Conservation (phyloP, 148 eudicot species). For the Amaranthus hypochondriacus region DNA sequence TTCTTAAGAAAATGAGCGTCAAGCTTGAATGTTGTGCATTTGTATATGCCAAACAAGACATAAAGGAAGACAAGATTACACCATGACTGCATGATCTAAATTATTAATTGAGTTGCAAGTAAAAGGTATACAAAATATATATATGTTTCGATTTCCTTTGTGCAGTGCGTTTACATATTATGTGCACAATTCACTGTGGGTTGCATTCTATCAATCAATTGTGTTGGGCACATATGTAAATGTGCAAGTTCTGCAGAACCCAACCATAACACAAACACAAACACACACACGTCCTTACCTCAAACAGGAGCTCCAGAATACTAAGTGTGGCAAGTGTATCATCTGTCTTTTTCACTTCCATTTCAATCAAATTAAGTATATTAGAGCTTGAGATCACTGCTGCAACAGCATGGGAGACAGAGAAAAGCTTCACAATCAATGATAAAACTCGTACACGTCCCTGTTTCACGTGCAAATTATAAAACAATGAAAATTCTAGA, state of each 20-base stretch:
- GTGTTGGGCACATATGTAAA: not conserved
- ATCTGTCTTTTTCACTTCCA: constrained; percentile 56
- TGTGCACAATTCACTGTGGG: not conserved
- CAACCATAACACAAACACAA: not conserved
- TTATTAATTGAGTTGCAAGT: not conserved
- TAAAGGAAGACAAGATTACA: not conserved
- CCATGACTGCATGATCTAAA: not conserved
- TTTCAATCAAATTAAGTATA: constrained; percentile 61
- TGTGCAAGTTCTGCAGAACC: not conserved
- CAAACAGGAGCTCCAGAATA: constrained; percentile 77
- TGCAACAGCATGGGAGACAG: constrained; percentile 69
- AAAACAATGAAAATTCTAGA: not conserved
- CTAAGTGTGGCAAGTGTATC: constrained; percentile 73
- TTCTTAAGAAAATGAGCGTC: not conserved
- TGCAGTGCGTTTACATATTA: not conserved
- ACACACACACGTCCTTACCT: constrained; percentile 40
- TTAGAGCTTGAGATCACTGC: constrained; percentile 60
- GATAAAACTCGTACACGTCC: constrained; percentile 84
- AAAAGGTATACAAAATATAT: not conserved
- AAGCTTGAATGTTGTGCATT: not conserved
- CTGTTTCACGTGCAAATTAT: constrained; percentile 35
- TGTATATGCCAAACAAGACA: not conserved
- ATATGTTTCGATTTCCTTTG: not conserved
- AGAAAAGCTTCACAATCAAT: constrained; percentile 85
- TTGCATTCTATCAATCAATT: not conserved